phyloP scores from a whole-genome alignment of 306 rosid species.

The Cicer judaicum region DNA sequence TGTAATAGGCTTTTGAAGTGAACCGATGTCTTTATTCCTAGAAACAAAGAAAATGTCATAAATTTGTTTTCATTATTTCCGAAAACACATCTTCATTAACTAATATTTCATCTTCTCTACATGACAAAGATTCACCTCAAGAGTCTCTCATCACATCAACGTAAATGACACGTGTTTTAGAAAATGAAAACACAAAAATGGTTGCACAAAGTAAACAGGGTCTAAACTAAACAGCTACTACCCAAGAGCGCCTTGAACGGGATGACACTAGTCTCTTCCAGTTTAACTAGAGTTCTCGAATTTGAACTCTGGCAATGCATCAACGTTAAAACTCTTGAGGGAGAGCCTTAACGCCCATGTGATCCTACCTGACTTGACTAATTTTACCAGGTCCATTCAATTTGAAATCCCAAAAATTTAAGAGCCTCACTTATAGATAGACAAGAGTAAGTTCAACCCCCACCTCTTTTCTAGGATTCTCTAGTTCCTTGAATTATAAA shows the following conservation, averaged over 20 bases:
- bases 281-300: background rate
- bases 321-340: background rate
- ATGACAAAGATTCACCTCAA: no score
- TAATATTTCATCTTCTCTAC: no score
- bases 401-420: conserved; percentile 6
- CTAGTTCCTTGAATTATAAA: background rate
- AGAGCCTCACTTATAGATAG: background rate
- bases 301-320: background rate
- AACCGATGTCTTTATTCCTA: no score
- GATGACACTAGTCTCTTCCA: background rate
- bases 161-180: no score
- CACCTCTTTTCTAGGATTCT: background rate
- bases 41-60: no score
- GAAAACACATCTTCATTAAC: no score
- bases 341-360: background rate
- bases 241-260: background rate
- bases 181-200: no score
- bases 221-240: background rate
- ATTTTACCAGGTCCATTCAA: background rate
- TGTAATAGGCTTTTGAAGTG: no score
- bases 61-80: no score
- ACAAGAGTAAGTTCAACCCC: conserved; percentile 1
- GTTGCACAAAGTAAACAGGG: no score
- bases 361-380: background rate
- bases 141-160: no score